Evolutionary conservation across 306 rosid genomes (phyloP).

Genomic region (Prunus davidiana): DNA sequence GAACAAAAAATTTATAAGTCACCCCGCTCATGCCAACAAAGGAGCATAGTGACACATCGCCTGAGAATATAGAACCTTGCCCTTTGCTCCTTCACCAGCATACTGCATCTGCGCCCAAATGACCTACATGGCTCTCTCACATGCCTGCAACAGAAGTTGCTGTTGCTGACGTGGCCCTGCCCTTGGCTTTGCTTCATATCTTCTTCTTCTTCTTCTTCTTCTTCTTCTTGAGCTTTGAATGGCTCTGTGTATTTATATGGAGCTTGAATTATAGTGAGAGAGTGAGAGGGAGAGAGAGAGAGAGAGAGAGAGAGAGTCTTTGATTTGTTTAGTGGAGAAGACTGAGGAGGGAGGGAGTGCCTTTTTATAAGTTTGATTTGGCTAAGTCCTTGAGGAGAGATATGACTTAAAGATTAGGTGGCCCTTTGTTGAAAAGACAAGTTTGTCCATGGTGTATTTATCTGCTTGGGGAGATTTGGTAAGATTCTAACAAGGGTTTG

Average conservation of each 20-base stretch:
- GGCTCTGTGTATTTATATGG: not conserved
- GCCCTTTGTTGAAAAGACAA: not conserved
- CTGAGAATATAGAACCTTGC: slow-evolving; percentile 78
- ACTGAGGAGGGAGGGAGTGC: not conserved
- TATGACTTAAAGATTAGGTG: not conserved
- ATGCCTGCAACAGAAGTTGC: slow-evolving; percentile 29
- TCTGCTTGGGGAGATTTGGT: not conserved
- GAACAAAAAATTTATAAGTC: slow-evolving; percentile 22
- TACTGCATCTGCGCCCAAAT: slow-evolving; percentile 53
- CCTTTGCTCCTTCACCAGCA: slow-evolving; percentile 64
- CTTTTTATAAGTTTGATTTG: slow-evolving; percentile 7
- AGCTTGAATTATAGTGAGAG: not conserved
- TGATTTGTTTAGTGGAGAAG: slow-evolving; percentile 2
- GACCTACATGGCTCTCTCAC: slow-evolving; percentile 41
- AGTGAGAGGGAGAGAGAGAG: not conserved
- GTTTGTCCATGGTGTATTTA: not conserved
- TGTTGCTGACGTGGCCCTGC: not conserved
- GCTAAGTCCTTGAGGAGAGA: not conserved
- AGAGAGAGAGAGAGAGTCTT: slow-evolving; percentile 2
- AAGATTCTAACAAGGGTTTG: not conserved
- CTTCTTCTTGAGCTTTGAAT: not conserved
- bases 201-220: slow-evolving; percentile 1
- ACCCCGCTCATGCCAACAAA: slow-evolving; percentile 61
- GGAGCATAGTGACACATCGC: slow-evolving; percentile 69
- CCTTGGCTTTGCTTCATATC: slow-evolving; percentile 1